Conservation (phyloP, 2,329 filamentous ascomycete genomes). For the Phialocephala subalpina region DNA sequence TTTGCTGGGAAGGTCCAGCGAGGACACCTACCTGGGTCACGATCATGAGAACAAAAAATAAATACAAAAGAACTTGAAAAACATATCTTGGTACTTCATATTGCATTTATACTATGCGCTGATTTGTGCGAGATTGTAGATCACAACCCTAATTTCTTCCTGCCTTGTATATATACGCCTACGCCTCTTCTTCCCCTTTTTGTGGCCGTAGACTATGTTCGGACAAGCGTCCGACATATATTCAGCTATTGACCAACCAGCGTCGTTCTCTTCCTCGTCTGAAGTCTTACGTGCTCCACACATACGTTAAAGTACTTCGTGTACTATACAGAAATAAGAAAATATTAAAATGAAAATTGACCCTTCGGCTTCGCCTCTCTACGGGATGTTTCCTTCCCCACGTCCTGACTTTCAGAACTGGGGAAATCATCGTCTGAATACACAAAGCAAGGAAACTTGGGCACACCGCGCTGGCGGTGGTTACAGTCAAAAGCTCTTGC, state of each 20-base stretch:
- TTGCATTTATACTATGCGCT: background rate
- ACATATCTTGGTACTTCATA: background rate
- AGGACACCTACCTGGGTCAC: no score
- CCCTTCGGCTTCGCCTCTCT: background rate
- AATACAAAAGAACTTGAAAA: background rate
- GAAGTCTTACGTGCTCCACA: background rate
- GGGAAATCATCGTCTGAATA: background rate
- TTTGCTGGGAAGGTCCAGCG: no score
- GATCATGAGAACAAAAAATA: no score
- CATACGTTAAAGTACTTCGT: no score
- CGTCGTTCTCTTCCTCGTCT: background rate
- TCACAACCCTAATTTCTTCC: background rate
- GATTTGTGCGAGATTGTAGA: background rate
- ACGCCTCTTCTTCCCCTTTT: background rate
- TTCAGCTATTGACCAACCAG: background rate
- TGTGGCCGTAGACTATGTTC: background rate
- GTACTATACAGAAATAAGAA: no score
- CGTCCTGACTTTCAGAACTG: background rate
- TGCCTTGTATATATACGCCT: background rate
- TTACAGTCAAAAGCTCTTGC: background rate
- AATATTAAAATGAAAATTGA: background rate
- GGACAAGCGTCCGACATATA: background rate
- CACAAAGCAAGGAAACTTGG: background rate
- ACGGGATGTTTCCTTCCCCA: background rate
- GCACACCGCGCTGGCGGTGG: constrained; percentile 1